Evolutionary conservation across 805 yeast genomes (phyloP).

Genomic region (Candida ortonii): DNA sequence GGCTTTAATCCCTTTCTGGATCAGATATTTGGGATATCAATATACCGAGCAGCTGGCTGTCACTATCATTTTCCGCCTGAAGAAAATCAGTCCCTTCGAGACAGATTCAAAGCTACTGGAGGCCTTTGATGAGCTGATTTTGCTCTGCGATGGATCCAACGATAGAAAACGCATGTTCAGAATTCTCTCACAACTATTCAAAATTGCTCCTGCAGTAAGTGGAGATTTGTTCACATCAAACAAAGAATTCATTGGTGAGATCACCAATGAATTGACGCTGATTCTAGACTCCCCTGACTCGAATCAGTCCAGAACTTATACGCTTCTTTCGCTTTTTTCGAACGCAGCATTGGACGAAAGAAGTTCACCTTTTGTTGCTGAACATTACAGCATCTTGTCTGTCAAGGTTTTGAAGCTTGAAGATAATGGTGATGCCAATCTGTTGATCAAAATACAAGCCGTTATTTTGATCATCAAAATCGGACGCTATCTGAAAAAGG

Average conservation of each 20-base stretch:
- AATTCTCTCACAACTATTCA: constrained; percentile 21
- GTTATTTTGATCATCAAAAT: constrained; percentile 51
- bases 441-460: constrained; percentile 28
- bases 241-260: constrained; percentile 17
- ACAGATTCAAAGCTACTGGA: constrained; percentile 6
- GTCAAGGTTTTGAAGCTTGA: constrained; percentile 33
- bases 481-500: constrained; percentile 49
- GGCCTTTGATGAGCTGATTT: constrained; percentile 18
- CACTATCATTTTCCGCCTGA: constrained; percentile 5
- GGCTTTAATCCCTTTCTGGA: constrained; percentile 1
- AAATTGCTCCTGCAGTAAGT: constrained; percentile 18
- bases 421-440: constrained; percentile 18
- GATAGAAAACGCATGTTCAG: constrained; percentile 16
- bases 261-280: constrained; percentile 24
- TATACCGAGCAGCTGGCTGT: constrained; percentile 1
- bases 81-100: background rate
- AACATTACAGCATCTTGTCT: constrained; percentile 41
- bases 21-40: constrained; percentile 3
- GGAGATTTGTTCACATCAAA: constrained; percentile 19
- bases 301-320: constrained; percentile 5
- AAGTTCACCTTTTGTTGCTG: constrained; percentile 46
- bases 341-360: constrained; percentile 50
- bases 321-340: constrained; percentile 37
- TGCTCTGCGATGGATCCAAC: constrained; percentile 8
- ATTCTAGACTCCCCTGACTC: constrained; percentile 7